Conservation (phyloP, 2,329 filamentous ascomycete genomes). For the Pestalotiopsis sp. region DNA sequence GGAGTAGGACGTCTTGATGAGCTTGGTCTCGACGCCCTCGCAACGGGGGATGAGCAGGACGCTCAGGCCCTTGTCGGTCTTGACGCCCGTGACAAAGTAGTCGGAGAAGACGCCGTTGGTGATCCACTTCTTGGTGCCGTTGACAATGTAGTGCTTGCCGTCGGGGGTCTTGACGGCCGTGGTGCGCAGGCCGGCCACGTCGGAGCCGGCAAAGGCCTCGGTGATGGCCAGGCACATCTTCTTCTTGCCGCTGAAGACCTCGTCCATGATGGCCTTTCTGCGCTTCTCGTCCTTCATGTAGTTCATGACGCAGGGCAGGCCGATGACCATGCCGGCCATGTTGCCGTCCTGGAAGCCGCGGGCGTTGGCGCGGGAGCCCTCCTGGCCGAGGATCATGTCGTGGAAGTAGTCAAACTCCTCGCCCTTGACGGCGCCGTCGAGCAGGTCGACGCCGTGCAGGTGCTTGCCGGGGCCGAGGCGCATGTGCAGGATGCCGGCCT, state of each 20-base stretch:
- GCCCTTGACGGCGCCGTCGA: conserved; percentile 70
- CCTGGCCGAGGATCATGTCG: conserved; percentile 75
- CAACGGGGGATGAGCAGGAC: conserved; percentile 74
- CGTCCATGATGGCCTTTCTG: conserved; percentile 66
- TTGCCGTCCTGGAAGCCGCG: conserved; percentile 85
- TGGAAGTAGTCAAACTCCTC: conserved; percentile 89
- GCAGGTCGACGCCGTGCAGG: conserved; percentile 67
- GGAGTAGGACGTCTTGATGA: conserved; percentile 82
- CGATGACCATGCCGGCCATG: conserved; percentile 84
- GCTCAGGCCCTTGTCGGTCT: conserved; percentile 75
- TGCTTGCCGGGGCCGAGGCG: conserved; percentile 81
- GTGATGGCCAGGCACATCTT: conserved; percentile 88
- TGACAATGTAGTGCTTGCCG: conserved; percentile 70
- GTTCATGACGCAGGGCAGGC: conserved; percentile 76
- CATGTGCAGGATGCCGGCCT: conserved; percentile 75
- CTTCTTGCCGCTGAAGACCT: conserved; percentile 78
- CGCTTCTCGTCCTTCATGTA: conserved; percentile 69
- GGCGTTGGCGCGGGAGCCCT: conserved; percentile 68
- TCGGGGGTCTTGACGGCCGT: conserved; percentile 76
- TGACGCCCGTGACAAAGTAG: conserved; percentile 81
- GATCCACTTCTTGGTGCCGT: conserved; percentile 84
- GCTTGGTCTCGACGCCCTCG: conserved; percentile 73
- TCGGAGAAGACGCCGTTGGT: conserved; percentile 79
- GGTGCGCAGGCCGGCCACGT: conserved; percentile 78
- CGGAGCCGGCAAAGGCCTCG: conserved; percentile 82